phyloP scores from a whole-genome alignment of 768 basidiomycete species.

The Gymnopilus dilepis region DNA sequence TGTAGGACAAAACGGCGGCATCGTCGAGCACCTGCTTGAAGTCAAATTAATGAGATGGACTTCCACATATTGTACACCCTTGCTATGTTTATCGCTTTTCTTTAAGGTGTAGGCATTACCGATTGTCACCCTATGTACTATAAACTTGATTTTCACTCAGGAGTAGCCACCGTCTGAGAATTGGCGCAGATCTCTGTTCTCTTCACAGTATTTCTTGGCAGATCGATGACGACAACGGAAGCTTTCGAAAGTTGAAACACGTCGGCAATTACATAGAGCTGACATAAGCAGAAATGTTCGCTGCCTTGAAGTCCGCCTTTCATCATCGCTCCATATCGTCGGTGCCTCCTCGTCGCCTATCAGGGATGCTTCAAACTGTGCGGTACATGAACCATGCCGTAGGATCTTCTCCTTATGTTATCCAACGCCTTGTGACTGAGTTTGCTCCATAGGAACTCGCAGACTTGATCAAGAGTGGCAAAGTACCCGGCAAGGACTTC shows the following conservation, averaged over 20 bases:
- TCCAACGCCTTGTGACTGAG: not conserved
- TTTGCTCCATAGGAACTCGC: slow-evolving; percentile 64
- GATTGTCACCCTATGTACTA: not conserved
- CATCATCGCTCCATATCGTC: slow-evolving; percentile 3
- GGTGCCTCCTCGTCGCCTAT: slow-evolving; percentile 2
- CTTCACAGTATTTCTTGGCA: not conserved
- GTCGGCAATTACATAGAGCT: not conserved
- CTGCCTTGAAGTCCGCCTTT: not conserved
- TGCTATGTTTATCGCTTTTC: not conserved
- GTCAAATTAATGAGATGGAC: not conserved
- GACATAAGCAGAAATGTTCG: slow-evolving; percentile 9
- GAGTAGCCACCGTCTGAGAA: no score
- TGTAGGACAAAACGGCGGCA: slow-evolving; percentile 11
- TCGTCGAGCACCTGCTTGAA: not conserved
- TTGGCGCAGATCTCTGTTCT: no score
- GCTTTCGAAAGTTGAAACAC: not conserved
- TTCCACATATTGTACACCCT: no score
- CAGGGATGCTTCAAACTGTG: slow-evolving; percentile 24
- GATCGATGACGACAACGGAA: not conserved
- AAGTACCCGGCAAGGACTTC: slow-evolving; percentile 67
- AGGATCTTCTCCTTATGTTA: slow-evolving; percentile 11
- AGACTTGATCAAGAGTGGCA: slow-evolving; percentile 64
- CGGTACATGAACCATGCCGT: slow-evolving; percentile 32
- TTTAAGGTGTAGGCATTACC: not conserved
- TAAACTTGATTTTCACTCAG: no score